Percentiles rank a stretch among this genome's conserved stretches.
These are phyloP conservation scores for Shiraia bambusicola DNA, from an alignment of 2,329 filamentous ascomycete genomes.

Conservation along the genomic window DNA sequence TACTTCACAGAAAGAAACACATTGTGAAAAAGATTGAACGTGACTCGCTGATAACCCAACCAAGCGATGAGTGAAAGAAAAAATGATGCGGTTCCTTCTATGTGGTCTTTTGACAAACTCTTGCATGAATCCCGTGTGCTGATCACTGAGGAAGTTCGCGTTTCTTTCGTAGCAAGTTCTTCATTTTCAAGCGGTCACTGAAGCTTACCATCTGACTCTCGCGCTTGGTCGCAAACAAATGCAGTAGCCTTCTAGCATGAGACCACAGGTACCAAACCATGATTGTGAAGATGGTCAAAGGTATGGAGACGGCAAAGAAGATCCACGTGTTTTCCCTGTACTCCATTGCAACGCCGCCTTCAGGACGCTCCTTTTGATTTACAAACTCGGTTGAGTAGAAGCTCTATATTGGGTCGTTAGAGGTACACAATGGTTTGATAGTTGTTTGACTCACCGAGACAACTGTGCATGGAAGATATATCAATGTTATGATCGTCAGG, in stretches of 20 bases:
- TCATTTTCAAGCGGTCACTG: not conserved
- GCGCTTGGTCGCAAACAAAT: not conserved
- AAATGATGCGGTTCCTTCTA: too few relatives aligned
- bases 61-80: too few relatives aligned
- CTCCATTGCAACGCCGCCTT: conserved; percentile 9
- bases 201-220: not conserved
- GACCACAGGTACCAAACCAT: conserved; percentile 24
- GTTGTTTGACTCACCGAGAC: conserved; percentile 17
- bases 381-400: conserved; percentile 33
- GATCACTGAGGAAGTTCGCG: not conserved
- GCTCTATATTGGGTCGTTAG: conserved; percentile 10
- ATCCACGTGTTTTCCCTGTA: conserved; percentile 23
- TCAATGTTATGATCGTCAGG: conserved; percentile 28
- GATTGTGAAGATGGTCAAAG: conserved; percentile 22
- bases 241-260: conserved; percentile 6
- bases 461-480: conserved; percentile 28
- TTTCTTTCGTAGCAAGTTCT: not conserved
- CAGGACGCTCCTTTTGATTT: conserved; percentile 8
- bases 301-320: conserved; percentile 26
- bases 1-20: too few relatives aligned
- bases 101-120: too few relatives aligned
- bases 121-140: too few relatives aligned
- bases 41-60: too few relatives aligned
- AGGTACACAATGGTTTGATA: not conserved
- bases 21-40: too few relatives aligned